Percentiles rank a stretch among this genome's conserved stretches.
Evolutionary conservation across 2,329 filamentous ascomycete genomes (phyloP).

Genomic region (Stagonosporopsis chrysanthemi): DNA sequence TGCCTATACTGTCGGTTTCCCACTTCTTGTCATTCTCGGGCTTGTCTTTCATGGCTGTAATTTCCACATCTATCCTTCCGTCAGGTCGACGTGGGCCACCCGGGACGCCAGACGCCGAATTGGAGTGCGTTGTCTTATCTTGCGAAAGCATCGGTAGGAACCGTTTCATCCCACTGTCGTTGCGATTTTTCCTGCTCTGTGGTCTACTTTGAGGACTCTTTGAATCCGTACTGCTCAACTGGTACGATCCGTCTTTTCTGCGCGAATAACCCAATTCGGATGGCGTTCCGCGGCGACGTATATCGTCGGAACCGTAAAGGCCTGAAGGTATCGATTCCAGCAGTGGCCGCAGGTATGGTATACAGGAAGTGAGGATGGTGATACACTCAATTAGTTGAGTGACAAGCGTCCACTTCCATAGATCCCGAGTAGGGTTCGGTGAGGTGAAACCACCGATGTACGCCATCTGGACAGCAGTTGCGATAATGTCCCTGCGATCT

Average conservation of each 20-base stretch:
- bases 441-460: constrained; percentile 40
- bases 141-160: constrained; percentile 43
- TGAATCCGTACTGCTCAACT: constrained; percentile 35
- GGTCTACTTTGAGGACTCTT: constrained; percentile 20
- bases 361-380: constrained; percentile 46
- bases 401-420: constrained; percentile 48
- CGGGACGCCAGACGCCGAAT: constrained; percentile 46
- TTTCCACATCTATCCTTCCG: constrained; percentile 43
- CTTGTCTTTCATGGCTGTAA: constrained; percentile 31
- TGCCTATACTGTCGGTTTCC: constrained; percentile 45
- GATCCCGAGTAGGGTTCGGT: constrained; percentile 34
- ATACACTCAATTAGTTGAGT: constrained; percentile 47
- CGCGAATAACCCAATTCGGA: constrained; percentile 40
- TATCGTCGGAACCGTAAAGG: constrained; percentile 43
- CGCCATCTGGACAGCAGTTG: constrained; percentile 42
- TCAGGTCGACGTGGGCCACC: constrained; percentile 42
- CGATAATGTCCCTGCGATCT: constrained; percentile 41
- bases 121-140: constrained; percentile 37
- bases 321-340: constrained; percentile 44
- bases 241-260: constrained; percentile 40
- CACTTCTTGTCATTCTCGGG: constrained; percentile 34
- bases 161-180: constrained; percentile 33
- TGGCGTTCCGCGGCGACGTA: constrained; percentile 41
- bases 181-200: constrained; percentile 28
- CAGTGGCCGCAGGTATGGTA: constrained; percentile 47